These are phyloP conservation scores for Ceriops tagal DNA, from an alignment of 345 rosid genomes.

Conservation along the genomic window DNA sequence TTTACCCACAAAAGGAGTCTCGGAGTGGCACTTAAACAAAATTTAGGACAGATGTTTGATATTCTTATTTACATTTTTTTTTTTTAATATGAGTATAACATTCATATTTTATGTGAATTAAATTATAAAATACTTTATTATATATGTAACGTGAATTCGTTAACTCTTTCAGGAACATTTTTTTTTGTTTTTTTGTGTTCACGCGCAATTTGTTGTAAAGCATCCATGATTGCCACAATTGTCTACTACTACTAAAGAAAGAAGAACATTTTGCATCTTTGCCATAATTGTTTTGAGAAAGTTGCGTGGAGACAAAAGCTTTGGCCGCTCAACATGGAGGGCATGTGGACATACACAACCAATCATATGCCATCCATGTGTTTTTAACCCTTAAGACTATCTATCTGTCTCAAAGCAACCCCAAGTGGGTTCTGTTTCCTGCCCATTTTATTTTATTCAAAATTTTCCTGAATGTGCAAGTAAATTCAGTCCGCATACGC, in stretches of 20 bases:
- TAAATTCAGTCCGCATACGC: background rate
- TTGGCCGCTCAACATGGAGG: slow-evolving; percentile 21
- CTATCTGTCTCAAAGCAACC: slow-evolving; percentile 25
- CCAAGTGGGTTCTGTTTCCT: slow-evolving; percentile 2
- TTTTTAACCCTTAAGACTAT: slow-evolving; percentile 9
- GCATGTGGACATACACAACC: slow-evolving; percentile 23
- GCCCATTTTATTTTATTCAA: background rate
- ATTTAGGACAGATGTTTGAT: too few relatives aligned
- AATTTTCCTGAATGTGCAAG: background rate
- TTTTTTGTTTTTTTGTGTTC: too few relatives aligned
- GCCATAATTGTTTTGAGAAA: background rate
- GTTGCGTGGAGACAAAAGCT: slow-evolving; percentile 9
- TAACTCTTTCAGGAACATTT: too few relatives aligned
- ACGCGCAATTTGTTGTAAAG: too few relatives aligned
- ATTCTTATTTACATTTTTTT: too few relatives aligned
- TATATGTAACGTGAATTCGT: too few relatives aligned
- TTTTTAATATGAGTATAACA: too few relatives aligned
- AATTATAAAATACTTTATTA: too few relatives aligned
- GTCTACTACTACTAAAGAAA: background rate
- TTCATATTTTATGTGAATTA: too few relatives aligned
- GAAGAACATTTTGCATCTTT: background rate
- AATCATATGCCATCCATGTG: slow-evolving; percentile 32
- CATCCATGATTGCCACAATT: background rate
- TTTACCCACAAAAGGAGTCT: too few relatives aligned
- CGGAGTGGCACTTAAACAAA: too few relatives aligned